Percentiles rank a stretch among this genome's conserved stretches.
Conservation (phyloP, 306 rosid species). For the Vicia faba region DNA sequence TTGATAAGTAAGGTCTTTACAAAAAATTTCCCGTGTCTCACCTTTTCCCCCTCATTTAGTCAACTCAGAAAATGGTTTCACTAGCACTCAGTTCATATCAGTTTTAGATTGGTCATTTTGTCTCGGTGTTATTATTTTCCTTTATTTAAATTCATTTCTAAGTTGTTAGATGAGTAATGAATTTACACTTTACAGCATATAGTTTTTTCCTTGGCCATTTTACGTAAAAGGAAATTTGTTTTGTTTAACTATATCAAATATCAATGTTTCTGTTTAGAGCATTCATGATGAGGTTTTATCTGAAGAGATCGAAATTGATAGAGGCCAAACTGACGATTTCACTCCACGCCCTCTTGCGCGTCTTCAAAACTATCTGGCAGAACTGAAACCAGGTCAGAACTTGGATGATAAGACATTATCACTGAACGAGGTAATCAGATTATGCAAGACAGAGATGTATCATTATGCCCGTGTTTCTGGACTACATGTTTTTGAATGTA, state of each 20-base stretch:
- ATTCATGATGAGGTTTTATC: conserved; percentile 77
- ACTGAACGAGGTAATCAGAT: conserved; percentile 49
- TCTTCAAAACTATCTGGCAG: conserved; percentile 54
- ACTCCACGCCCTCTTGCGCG: conserved; percentile 71
- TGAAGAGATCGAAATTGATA: conserved; percentile 71
- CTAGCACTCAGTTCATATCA: not conserved
- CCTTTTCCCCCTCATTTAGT: not conserved
- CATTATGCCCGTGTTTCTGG: conserved; percentile 96
- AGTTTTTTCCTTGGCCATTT: conserved; percentile 22
- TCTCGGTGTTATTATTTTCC: not conserved
- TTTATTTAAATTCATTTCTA: conserved; percentile 24
- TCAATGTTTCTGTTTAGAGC: conserved; percentile 51
- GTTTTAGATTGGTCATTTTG: not conserved
- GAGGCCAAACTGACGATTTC: conserved; percentile 61
- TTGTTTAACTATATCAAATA: conserved; percentile 34
- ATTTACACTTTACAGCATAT: conserved; percentile 7
- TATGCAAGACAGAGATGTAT: conserved; percentile 75
- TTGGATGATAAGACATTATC: conserved; percentile 41
- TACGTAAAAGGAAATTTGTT: conserved; percentile 5
- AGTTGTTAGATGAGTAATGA: conserved; percentile 15
- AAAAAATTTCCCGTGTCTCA: conserved; percentile 3
- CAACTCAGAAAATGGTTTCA: not conserved
- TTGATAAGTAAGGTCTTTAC: not conserved
- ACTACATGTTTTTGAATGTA: conserved; percentile 81
- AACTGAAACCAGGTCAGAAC: conserved; percentile 50